Evolutionary conservation across 2,329 filamentous ascomycete genomes (phyloP).

Genomic region (Colletotrichum aenigma): DNA sequence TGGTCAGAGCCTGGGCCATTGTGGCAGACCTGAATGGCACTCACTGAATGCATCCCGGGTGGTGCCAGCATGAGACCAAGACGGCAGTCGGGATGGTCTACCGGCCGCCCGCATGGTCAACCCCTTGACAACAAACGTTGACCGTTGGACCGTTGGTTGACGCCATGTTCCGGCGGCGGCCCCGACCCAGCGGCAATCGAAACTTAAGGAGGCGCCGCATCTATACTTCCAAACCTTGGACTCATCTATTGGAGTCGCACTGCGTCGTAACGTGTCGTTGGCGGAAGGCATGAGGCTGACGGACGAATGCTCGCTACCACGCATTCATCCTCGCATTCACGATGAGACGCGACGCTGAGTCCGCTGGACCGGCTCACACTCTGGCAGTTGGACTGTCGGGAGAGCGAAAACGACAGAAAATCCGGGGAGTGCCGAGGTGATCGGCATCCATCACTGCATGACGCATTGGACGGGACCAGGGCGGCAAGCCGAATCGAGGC

Average conservation of each 20-base stretch:
- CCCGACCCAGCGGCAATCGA: not conserved
- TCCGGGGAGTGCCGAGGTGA: not conserved
- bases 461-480: not conserved
- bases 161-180: not conserved
- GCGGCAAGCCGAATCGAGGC: not conserved
- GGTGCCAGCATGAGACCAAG: slow-evolving; percentile 2
- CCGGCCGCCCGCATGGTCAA: not conserved
- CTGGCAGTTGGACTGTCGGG: not conserved
- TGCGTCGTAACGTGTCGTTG: not conserved
- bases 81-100: not conserved
- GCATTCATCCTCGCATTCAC: not conserved
- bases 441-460: slow-evolving; percentile 1
- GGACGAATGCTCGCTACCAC: not conserved
- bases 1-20: not conserved
- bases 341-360: not conserved
- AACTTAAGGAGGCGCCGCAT: not conserved
- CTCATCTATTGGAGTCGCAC: not conserved
- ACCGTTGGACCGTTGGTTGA: not conserved
- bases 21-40: not conserved
- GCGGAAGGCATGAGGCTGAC: not conserved
- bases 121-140: slow-evolving; percentile 1
- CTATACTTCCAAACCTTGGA: not conserved
- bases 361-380: not conserved
- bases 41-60: not conserved
- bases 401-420: not conserved